Conservation (phyloP, 2,329 filamentous ascomycete genomes). For the Fusarium sp. region DNA sequence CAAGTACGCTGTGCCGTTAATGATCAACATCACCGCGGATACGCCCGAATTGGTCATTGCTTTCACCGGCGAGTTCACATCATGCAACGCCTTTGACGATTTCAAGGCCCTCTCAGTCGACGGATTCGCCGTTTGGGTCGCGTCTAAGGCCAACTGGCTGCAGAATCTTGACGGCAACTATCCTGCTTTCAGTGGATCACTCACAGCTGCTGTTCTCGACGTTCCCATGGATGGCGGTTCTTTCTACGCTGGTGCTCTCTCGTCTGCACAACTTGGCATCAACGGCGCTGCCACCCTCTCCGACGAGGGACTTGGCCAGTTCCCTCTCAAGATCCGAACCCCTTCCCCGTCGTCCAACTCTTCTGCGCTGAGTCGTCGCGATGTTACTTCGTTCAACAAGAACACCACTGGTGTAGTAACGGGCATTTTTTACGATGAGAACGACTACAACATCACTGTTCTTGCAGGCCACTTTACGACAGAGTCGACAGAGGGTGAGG, state of each 20-base stretch:
- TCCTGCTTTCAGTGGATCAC: slow-evolving; percentile 76
- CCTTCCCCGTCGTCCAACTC: slow-evolving; percentile 49
- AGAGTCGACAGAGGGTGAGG: slow-evolving; percentile 74
- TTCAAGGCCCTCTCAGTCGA: slow-evolving; percentile 71
- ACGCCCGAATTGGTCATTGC: slow-evolving; percentile 80
- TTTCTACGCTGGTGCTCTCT: slow-evolving; percentile 86
- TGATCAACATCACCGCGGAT: slow-evolving; percentile 79
- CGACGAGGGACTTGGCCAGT: slow-evolving; percentile 63
- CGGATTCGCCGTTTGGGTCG: slow-evolving; percentile 93
- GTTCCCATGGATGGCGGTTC: slow-evolving; percentile 71
- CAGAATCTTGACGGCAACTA: slow-evolving; percentile 77
- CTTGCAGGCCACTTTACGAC: slow-evolving; percentile 89
- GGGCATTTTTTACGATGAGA: slow-evolving; percentile 80
- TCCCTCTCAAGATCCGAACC: slow-evolving; percentile 68
- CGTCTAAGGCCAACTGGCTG: slow-evolving; percentile 87
- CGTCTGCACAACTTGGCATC: slow-evolving; percentile 78
- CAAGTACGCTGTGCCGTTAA: slow-evolving; percentile 78
- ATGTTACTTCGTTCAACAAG: slow-evolving; percentile 54
- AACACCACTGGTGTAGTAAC: slow-evolving; percentile 77
- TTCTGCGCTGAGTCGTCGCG: slow-evolving; percentile 61
- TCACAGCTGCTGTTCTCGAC: slow-evolving; percentile 77
- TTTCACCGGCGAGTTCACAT: slow-evolving; percentile 83
- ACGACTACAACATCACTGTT: slow-evolving; percentile 83
- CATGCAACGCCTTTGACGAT: slow-evolving; percentile 75
- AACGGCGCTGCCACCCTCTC: slow-evolving; percentile 78